phyloP scores from a whole-genome alignment of 805 yeast species.

The Tetrapisispora arboricola region DNA sequence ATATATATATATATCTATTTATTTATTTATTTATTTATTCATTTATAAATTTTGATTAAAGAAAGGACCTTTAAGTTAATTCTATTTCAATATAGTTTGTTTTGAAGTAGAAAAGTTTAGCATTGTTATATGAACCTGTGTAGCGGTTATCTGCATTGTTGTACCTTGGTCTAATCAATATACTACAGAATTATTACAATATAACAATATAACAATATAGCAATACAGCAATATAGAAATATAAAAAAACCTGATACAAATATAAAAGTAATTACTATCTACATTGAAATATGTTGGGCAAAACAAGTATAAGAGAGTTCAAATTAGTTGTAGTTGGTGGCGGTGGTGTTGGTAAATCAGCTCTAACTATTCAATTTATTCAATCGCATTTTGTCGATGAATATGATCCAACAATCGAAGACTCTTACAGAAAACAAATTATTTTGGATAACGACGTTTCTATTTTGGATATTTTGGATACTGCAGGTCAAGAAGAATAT shows the following conservation, averaged over 20 bases:
- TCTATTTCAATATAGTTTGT: too few relatives aligned
- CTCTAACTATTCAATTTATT: slow-evolving; percentile 87
- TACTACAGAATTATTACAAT: too few relatives aligned
- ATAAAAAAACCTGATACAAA: neutral
- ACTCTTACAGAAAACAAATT: slow-evolving; percentile 80
- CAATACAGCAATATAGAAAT: neutral
- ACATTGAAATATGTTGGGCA: slow-evolving; percentile 12
- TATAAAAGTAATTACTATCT: neutral
- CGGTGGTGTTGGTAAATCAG: slow-evolving; percentile 98
- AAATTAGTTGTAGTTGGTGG: slow-evolving; percentile 96
- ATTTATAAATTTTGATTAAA: too few relatives aligned
- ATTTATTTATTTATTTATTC: too few relatives aligned
- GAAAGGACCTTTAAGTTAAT: too few relatives aligned
- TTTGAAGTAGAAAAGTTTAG: too few relatives aligned
- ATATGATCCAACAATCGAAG: slow-evolving; percentile 97
- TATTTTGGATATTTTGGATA: slow-evolving; percentile 80
- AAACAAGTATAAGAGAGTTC: slow-evolving; percentile 54
- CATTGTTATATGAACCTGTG: too few relatives aligned
- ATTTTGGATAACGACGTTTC: slow-evolving; percentile 71
- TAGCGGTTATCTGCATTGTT: too few relatives aligned
- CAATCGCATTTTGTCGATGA: slow-evolving; percentile 95
- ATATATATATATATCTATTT: too few relatives aligned
- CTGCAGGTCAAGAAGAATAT: slow-evolving; percentile 98
- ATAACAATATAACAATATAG: too few relatives aligned
- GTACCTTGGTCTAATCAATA: too few relatives aligned